These are phyloP conservation scores for Phanerodontia chrysosporium DNA, from an alignment of 768 basidiomycete genomes.

Conservation along the genomic window DNA sequence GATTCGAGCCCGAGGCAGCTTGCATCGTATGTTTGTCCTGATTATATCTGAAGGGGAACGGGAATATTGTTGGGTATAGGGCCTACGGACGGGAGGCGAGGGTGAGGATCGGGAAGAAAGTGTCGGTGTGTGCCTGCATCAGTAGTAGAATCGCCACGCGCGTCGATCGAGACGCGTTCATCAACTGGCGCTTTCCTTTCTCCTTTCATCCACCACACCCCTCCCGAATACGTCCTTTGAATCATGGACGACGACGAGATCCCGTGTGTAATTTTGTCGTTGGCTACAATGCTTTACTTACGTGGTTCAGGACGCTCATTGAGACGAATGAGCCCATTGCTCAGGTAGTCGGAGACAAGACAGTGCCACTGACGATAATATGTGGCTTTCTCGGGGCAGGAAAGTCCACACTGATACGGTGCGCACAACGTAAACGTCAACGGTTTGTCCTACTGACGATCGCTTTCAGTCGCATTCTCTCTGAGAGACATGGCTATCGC, in stretches of 20 bases:
- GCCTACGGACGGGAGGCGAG: not conserved
- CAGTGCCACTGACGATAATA: slow-evolving; percentile 88
- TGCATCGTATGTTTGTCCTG: not conserved
- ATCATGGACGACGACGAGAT: slow-evolving; percentile 56
- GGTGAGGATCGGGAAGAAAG: not conserved
- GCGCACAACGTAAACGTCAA: slow-evolving; percentile 19
- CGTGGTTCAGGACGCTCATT: slow-evolving; percentile 25
- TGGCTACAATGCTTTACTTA: not conserved
- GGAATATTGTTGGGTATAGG: not conserved
- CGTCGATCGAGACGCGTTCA: not conserved
- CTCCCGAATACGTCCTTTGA: not conserved
- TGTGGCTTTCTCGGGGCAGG: slow-evolving; percentile 94
- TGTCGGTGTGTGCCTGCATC: not conserved
- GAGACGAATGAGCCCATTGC: slow-evolving; percentile 17
- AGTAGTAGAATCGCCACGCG: not conserved
- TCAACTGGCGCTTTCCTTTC: not conserved
- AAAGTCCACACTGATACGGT: slow-evolving; percentile 90
- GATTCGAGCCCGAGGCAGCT: not conserved
- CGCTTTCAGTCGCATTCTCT: slow-evolving; percentile 69
- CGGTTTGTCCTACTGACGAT: not conserved
- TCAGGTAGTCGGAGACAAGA: slow-evolving; percentile 10
- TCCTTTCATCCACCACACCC: not conserved
- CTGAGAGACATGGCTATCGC: slow-evolving; percentile 88
- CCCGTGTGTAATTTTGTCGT: slow-evolving; percentile 38
- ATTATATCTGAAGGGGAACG: not conserved